Percentiles rank a stretch among this genome's conserved stretches.
phyloP scores from a whole-genome alignment of 768 basidiomycete genomes.

The Collybia mongolica region DNA sequence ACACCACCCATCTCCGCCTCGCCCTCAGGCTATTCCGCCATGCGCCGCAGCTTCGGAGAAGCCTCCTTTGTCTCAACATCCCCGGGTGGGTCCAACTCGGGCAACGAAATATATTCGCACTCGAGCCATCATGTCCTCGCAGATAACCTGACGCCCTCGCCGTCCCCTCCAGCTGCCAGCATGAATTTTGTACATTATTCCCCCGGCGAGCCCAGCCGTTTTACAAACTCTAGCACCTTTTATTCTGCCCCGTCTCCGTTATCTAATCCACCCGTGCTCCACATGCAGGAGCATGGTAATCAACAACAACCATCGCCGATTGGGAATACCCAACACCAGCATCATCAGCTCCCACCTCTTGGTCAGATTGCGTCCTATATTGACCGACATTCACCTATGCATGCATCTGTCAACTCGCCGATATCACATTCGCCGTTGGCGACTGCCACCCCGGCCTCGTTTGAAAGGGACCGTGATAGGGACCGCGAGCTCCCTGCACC shows the following conservation, averaged over 20 bases:
- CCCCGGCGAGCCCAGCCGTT: slow-evolving; percentile 33
- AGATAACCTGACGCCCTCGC: slow-evolving; percentile 50
- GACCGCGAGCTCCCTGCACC: slow-evolving; percentile 47
- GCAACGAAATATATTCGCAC: slow-evolving; percentile 54
- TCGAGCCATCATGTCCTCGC: slow-evolving; percentile 36
- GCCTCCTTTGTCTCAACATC: slow-evolving; percentile 36
- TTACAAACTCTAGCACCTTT: slow-evolving; percentile 32
- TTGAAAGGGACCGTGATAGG: slow-evolving; percentile 56
- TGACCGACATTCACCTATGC: slow-evolving; percentile 38
- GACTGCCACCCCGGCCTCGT: slow-evolving; percentile 42
- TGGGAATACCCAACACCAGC: slow-evolving; percentile 6
- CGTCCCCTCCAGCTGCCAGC: slow-evolving; percentile 60
- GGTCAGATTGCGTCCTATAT: slow-evolving; percentile 32
- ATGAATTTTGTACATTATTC: slow-evolving; percentile 62
- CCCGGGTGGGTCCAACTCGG: slow-evolving; percentile 54
- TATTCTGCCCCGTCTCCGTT: slow-evolving; percentile 55
- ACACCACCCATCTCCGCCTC: slow-evolving; percentile 36
- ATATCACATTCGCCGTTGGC: slow-evolving; percentile 38
- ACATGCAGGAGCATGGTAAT: slow-evolving; percentile 16
- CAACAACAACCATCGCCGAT: slow-evolving; percentile 7
- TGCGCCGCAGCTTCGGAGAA: slow-evolving; percentile 50
- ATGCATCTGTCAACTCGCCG: slow-evolving; percentile 30
- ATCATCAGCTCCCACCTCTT: slow-evolving; percentile 32
- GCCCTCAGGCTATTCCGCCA: slow-evolving; percentile 36
- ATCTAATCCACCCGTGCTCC: slow-evolving; percentile 38